Percentiles rank a stretch among this genome's conserved stretches.
These are phyloP conservation scores for Hyaloscypha hepaticicola DNA, from an alignment of 495 filamentous ascomycete species.

Conservation along the genomic window DNA sequence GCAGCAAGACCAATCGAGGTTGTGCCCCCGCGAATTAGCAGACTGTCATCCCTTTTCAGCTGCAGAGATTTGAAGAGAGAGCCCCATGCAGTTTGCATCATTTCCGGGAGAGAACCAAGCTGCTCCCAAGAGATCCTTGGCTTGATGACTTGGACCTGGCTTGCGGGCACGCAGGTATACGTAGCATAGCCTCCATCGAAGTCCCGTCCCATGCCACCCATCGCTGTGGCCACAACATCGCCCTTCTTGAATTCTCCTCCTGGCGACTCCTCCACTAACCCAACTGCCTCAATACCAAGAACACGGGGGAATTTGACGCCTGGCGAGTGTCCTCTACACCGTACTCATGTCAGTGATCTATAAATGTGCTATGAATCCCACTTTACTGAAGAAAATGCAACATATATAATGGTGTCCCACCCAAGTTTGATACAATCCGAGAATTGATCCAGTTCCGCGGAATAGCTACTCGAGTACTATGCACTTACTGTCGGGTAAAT, in stretches of 20 bases:
- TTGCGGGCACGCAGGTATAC: conserved; percentile 47
- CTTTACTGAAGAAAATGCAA: no score
- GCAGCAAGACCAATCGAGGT: conserved; percentile 44
- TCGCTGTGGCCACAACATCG: conserved; percentile 46
- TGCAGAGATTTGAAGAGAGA: conserved; percentile 40
- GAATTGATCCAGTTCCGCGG: no score
- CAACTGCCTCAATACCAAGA: conserved; percentile 52
- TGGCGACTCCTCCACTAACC: conserved; percentile 38
- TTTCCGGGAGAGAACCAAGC: conserved; percentile 51
- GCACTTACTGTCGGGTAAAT: conserved; percentile 44
- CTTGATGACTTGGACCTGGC: conserved; percentile 44
- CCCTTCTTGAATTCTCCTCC: conserved; percentile 42
- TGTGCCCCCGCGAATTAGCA: conserved; percentile 53
- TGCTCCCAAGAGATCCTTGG: conserved; percentile 40
- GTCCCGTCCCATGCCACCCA: conserved; percentile 52
- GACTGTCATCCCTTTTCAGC: conserved; percentile 40
- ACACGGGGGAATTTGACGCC: conserved; percentile 45
- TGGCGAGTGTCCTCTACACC: conserved; percentile 41
- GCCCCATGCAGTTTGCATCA: conserved; percentile 55
- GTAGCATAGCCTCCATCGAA: conserved; percentile 55
- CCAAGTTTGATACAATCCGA: no score
- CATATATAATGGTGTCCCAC: no score
- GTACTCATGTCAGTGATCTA: background rate
- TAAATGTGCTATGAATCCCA: no score
- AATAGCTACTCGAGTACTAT: no score